Percentiles rank a stretch among this genome's conserved stretches.
Conservation (phyloP, 306 rosid species). For the Boehmeria nivea region DNA sequence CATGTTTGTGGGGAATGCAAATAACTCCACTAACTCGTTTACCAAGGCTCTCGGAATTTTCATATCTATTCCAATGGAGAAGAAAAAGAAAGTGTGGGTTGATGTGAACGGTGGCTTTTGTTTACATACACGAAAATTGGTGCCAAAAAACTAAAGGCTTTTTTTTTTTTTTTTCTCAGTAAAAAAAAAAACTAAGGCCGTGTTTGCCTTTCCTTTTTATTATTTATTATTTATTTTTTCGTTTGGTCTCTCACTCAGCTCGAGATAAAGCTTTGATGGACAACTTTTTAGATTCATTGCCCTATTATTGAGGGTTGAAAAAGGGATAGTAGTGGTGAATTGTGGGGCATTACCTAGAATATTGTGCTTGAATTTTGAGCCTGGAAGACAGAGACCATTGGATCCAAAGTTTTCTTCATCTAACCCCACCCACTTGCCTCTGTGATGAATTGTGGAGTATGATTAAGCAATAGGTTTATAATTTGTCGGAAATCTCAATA, state of each 20-base stretch:
- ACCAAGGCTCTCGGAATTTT: conserved; percentile 84
- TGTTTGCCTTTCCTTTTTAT: not conserved
- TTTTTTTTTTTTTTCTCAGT: no score
- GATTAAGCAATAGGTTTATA: conserved; percentile 37
- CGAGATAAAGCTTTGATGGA: conserved; percentile 41
- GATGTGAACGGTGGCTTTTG: conserved; percentile 47
- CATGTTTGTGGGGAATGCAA: conserved; percentile 92
- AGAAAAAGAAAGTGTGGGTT: conserved; percentile 13
- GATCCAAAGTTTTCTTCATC: conserved; percentile 42
- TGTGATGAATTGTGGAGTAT: conserved; percentile 17
- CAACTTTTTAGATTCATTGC: conserved; percentile 59
- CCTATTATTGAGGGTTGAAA: conserved; percentile 51
- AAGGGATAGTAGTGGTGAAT: conserved; percentile 29
- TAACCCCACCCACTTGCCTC: conserved; percentile 24
- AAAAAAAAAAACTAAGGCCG: no score
- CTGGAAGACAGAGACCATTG: conserved; percentile 26
- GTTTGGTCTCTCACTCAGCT: conserved; percentile 38
- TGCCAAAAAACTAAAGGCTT: no score
- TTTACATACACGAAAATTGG: conserved; percentile 23
- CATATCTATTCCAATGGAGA: conserved; percentile 31
- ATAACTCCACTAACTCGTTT: conserved; percentile 88
- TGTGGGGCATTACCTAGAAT: conserved; percentile 57
- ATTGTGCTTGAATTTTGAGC: conserved; percentile 37
- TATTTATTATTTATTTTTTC: not conserved
- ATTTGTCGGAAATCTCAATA: conserved; percentile 2